A percentile compares a stretch with the other conserved stretches of the same genome.
phyloP scores from a whole-genome alignment of 2,329 filamentous ascomycete genomes.

The Ciborinia camelliae region DNA sequence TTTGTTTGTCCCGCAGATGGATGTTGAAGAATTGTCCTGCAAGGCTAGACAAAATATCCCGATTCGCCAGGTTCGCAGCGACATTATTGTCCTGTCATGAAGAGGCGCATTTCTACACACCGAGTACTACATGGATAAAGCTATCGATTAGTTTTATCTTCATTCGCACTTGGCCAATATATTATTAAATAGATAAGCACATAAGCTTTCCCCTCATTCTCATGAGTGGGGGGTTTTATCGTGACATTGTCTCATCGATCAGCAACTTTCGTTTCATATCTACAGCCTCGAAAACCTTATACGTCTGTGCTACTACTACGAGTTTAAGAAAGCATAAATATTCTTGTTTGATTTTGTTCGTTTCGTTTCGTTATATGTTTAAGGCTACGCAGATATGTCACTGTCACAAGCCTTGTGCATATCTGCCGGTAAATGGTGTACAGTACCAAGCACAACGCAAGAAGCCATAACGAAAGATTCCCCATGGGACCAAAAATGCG shows the following conservation, averaged over 20 bases:
- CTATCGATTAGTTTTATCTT: neutral
- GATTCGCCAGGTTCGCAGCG: neutral
- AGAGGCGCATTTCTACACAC: slow-evolving; percentile 10
- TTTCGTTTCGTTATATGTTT: neutral
- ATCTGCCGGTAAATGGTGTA: slow-evolving; percentile 8
- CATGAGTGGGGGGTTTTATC: slow-evolving; percentile 12
- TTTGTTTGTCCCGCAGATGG: slow-evolving; percentile 6
- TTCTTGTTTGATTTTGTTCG: neutral
- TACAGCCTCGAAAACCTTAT: slow-evolving; percentile 19
- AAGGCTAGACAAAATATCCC: slow-evolving; percentile 12
- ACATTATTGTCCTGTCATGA: slow-evolving; percentile 6
- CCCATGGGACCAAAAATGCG: slow-evolving; percentile 16
- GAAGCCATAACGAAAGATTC: slow-evolving; percentile 9
- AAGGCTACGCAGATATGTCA: slow-evolving; percentile 14
- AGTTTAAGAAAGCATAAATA: slow-evolving; percentile 19
- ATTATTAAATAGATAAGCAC: slow-evolving; percentile 5
- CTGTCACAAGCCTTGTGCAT: slow-evolving; percentile 19
- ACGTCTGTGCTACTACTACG: neutral
- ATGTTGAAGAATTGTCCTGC: slow-evolving; percentile 3
- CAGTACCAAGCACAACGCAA: slow-evolving; percentile 12
- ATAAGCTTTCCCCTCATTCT: slow-evolving; percentile 13
- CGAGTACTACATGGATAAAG: slow-evolving; percentile 10
- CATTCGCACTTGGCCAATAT: neutral
- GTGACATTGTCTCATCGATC: slow-evolving; percentile 15
- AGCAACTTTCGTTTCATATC: slow-evolving; percentile 22